These are phyloP conservation scores for Pseudocercospora cruenta DNA, from an alignment of 2,329 filamentous ascomycete genomes.

Conservation along the genomic window DNA sequence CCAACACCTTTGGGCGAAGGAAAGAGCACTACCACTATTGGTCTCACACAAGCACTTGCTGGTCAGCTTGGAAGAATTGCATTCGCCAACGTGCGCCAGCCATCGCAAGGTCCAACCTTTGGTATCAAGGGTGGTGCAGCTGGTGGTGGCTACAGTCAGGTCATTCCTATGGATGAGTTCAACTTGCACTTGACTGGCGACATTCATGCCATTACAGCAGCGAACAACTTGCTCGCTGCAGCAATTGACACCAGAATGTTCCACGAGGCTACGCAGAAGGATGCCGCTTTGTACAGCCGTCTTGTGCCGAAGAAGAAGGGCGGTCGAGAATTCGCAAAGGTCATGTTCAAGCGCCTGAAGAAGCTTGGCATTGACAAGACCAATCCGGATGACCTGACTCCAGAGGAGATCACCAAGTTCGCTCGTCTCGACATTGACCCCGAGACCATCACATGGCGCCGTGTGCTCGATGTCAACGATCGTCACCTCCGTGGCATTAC, in stretches of 20 bases:
- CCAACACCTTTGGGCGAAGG: constrained; percentile 95
- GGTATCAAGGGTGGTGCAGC: constrained; percentile 98
- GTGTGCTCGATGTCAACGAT: constrained; percentile 96
- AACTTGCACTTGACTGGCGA: constrained; percentile 97
- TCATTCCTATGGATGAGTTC: constrained; percentile 99
- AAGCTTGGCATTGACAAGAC: constrained; percentile 97
- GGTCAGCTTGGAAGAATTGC: constrained; percentile 84
- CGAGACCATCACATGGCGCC: constrained; percentile 94
- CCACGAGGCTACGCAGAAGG: constrained; percentile 94
- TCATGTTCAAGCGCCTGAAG: constrained; percentile 92
- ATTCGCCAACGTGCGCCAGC: constrained; percentile 96
- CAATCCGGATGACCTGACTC: constrained; percentile 84
- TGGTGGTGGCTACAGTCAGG: constrained; percentile 96
- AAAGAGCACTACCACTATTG: constrained; percentile 97
- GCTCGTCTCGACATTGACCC: constrained; percentile 96
- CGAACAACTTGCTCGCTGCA: constrained; percentile 94
- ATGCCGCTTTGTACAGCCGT: constrained; percentile 82
- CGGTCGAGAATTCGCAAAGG: constrained; percentile 79
- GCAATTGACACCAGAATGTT: constrained; percentile 98
- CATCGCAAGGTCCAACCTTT: constrained; percentile 95
- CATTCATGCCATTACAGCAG: constrained; percentile 94
- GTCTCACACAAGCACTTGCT: constrained; percentile 87
- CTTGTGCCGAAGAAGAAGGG: constrained; percentile 90
- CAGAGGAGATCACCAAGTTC: constrained; percentile 84
- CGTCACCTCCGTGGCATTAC: constrained; percentile 88